These are phyloP conservation scores for Pichia sp. DNA, from an alignment of 1,139 yeast genomes.

Conservation along the genomic window DNA sequence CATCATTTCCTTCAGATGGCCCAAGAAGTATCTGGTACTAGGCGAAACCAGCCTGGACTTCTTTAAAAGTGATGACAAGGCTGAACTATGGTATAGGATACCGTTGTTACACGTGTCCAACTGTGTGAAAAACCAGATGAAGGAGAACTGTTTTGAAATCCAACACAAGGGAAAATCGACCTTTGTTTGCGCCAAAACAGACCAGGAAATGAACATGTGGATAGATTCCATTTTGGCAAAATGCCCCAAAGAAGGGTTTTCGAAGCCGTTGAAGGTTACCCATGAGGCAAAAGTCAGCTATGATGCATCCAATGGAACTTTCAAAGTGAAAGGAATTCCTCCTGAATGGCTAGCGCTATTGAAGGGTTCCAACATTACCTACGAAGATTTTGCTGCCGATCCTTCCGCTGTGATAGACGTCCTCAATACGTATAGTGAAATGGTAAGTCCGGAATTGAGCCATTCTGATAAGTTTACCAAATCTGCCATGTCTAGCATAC, in stretches of 20 bases:
- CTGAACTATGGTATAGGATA: slow-evolving; percentile 42
- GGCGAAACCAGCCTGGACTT: slow-evolving; percentile 73
- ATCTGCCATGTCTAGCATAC: slow-evolving; percentile 16
- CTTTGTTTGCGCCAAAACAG: slow-evolving; percentile 70
- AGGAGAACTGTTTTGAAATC: slow-evolving; percentile 75
- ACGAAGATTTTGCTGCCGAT: slow-evolving; percentile 79
- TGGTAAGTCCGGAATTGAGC: slow-evolving; percentile 29
- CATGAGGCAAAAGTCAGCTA: slow-evolving; percentile 64
- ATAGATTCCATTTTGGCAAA: slow-evolving; percentile 83
- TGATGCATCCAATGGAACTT: slow-evolving; percentile 70
- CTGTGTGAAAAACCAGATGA: slow-evolving; percentile 60
- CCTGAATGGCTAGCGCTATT: slow-evolving; percentile 74
- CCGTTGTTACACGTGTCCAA: slow-evolving; percentile 55
- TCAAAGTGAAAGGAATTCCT: slow-evolving; percentile 64
- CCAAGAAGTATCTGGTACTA: slow-evolving; percentile 75
- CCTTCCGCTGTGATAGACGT: slow-evolving; percentile 90
- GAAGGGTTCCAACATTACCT: slow-evolving; percentile 74
- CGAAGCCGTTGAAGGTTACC: slow-evolving; percentile 73
- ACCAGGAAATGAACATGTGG: slow-evolving; percentile 85
- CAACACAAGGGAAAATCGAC: slow-evolving; percentile 66
- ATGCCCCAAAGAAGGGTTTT: slow-evolving; percentile 80
- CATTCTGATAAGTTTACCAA: slow-evolving; percentile 21
- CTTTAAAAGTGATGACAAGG: slow-evolving; percentile 59
- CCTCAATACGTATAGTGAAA: slow-evolving; percentile 57
- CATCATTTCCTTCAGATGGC: slow-evolving; percentile 83